These are phyloP conservation scores for Seiridium unicorne DNA, from an alignment of 2,329 filamentous ascomycete species.

Conservation along the genomic window DNA sequence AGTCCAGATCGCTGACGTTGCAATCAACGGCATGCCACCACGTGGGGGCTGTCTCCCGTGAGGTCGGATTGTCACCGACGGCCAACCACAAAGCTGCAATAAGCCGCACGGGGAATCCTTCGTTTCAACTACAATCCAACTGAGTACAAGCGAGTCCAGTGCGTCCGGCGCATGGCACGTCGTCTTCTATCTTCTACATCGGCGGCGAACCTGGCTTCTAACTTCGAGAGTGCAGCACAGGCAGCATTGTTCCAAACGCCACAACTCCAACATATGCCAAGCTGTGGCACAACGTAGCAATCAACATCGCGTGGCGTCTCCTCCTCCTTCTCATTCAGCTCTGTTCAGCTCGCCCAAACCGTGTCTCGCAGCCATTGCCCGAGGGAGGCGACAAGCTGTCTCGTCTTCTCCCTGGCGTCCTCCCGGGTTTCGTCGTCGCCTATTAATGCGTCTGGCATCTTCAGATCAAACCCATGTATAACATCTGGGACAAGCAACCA, in stretches of 20 bases:
- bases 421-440: constrained; percentile 2
- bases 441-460: constrained; percentile 1
- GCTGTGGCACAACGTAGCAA: background rate
- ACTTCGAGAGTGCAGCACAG: too few species aligned
- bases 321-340: background rate
- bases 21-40: background rate
- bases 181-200: background rate
- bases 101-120: background rate
- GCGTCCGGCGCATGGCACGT: background rate
- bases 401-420: constrained; percentile 5
- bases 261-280: background rate
- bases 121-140: background rate
- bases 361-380: constrained; percentile 2
- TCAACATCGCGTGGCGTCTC: background rate
- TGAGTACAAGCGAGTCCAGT: background rate
- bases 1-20: background rate
- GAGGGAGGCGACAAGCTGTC: background rate
- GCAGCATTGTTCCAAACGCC: background rate
- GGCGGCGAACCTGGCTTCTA: background rate
- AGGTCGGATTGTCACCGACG: background rate
- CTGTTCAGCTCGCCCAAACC: background rate
- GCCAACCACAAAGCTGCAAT: background rate
- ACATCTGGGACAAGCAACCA: constrained; percentile 6
- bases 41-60: background rate
- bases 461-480: constrained; percentile 2